Conservation (phyloP, 768 basidiomycete species). For the Leccinum disarticulatum region DNA sequence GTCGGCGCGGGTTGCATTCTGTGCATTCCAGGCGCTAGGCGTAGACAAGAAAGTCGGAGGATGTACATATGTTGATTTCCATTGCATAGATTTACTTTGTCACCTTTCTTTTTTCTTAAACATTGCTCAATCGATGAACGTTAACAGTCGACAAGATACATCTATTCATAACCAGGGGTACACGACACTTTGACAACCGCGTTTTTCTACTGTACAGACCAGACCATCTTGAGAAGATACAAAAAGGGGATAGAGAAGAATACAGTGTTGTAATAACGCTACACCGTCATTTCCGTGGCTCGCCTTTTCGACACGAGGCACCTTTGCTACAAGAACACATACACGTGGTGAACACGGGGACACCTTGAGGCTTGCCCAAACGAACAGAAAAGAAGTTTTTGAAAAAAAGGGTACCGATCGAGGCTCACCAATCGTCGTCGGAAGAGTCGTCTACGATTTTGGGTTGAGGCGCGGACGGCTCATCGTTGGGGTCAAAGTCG, state of each 20-base stretch:
- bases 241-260: too few species aligned
- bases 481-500: conserved; percentile 15
- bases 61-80: conserved; percentile 10
- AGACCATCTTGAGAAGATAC: neutral
- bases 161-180: too few species aligned
- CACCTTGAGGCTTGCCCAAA: neutral
- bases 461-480: conserved; percentile 6
- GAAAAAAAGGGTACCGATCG: neutral
- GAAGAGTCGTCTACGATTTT: conserved; percentile 24
- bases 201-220: neutral
- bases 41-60: conserved; percentile 1
- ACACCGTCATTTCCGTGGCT: neutral
- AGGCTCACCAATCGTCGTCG: conserved; percentile 29
- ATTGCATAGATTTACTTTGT: neutral
- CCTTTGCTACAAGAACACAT: neutral
- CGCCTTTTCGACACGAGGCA: neutral
- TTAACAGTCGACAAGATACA: too few species aligned
- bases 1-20: conserved; percentile 6
- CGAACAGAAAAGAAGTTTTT: neutral
- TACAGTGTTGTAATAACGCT: too few species aligned
- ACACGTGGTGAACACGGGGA: neutral
- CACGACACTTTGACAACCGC: too few species aligned
- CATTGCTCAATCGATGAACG: neutral
- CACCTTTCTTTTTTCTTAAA: neutral
- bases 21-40: conserved; percentile 8